Base-by-base conservation (phyloP, 345 rosid species). In the Salix purpurea region DNA sequence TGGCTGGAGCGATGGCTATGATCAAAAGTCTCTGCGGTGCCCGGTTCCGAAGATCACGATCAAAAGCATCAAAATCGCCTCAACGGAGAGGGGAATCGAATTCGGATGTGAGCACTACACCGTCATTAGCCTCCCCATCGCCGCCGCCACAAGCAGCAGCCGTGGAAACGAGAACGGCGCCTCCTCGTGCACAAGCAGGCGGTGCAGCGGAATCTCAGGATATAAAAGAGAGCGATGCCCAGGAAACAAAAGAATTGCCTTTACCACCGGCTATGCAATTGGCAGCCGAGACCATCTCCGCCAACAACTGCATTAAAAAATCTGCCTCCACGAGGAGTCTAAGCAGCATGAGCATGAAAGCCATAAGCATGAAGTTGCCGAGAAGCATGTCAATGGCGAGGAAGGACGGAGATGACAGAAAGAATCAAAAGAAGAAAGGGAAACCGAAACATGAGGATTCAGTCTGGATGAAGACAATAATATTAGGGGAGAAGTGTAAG, bases 401-500 rank as follows among this genome's bases (percentile, higher is more conserved):
- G 23, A 39, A 56, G 13, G 82, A 77, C 0, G 67, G 28, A 2
- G 48, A 46, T 60, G 83, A 67, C 19, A 77, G 76, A 2, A 69
- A 39, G 21, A 52, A 50, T 58, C 9, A 66, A 6, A 72, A 70
- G 66, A 79, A 75, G 83, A 81, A 75, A 67, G 84, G 70, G 70
- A 89, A 79, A 39, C 8, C 70, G 54, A 88, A 84, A 67, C 67
- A 78, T n/a, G 93, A 90, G 1, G 89, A 89, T 4, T 90, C 90
- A 4, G 67, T 93, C 8, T 83, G 92, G 87, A 88, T 30, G 37
- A 88, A 87, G 75, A 83, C 90, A 12, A 93, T 93, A 2, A 89
- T 93, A 82, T 83, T 93, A 77, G 94, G 96, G 13, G 97, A 85
- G 48, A 93, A 86, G 78, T 91, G 94, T 72, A 86, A 70, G 71